Conservation (phyloP, 2,329 filamentous ascomycete genomes). For the Sarocladiaceae sp. region DNA sequence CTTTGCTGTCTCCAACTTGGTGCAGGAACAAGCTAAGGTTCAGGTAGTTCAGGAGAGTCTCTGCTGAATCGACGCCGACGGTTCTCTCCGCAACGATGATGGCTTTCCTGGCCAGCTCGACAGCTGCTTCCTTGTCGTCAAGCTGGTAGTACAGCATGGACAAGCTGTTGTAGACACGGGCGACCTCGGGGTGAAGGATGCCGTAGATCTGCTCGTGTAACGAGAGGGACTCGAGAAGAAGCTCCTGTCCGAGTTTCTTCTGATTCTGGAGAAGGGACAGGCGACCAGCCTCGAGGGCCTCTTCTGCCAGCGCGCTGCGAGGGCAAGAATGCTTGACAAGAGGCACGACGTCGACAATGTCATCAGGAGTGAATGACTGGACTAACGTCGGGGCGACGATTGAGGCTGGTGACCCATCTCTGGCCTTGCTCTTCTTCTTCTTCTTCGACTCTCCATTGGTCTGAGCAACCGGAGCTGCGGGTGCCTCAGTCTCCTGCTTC, state of each 20-base stretch:
- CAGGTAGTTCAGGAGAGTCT: slow-evolving; percentile 91
- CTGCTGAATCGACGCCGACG: slow-evolving; percentile 84
- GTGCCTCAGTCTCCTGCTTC: slow-evolving; percentile 16
- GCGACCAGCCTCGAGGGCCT: slow-evolving; percentile 89
- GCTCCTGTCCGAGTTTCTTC: slow-evolving; percentile 90
- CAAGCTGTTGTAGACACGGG: slow-evolving; percentile 86
- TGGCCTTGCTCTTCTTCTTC: slow-evolving; percentile 57
- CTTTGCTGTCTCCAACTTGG: slow-evolving; percentile 81
- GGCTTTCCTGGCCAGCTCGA: slow-evolving; percentile 92
- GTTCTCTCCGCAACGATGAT: slow-evolving; percentile 95
- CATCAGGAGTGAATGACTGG: slow-evolving; percentile 65
- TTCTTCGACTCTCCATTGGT: slow-evolving; percentile 40
- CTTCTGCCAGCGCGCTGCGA: slow-evolving; percentile 84
- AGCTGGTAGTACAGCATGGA: slow-evolving; percentile 96
- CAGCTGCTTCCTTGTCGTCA: slow-evolving; percentile 94
- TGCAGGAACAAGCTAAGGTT: slow-evolving; percentile 94
- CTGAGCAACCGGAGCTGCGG: slow-evolving; percentile 26
- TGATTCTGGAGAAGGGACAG: slow-evolving; percentile 95
- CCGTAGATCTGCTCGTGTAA: slow-evolving; percentile 98
- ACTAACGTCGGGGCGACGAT: slow-evolving; percentile 28
- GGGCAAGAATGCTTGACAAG: slow-evolving; percentile 91
- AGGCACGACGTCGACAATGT: slow-evolving; percentile 89
- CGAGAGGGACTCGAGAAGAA: slow-evolving; percentile 91
- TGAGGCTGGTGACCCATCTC: slow-evolving; percentile 46
- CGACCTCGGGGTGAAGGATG: slow-evolving; percentile 93